A percentile compares a stretch with the other conserved stretches of the same genome.
Conservation (phyloP, 257 asterid species). For the Solanum medicagineum region DNA sequence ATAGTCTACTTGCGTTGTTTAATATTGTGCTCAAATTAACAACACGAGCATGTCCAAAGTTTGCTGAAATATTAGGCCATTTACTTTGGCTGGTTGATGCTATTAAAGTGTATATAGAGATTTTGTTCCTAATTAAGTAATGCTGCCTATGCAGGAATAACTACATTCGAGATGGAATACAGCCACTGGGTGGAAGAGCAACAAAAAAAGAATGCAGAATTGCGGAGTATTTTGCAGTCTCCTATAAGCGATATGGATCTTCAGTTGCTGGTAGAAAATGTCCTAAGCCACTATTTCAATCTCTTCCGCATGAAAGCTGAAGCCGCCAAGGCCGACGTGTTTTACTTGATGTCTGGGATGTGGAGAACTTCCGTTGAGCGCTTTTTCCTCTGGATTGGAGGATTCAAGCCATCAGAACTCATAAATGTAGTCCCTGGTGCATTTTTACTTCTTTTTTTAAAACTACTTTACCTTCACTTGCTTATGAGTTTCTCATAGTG, state of each 20-base stretch:
- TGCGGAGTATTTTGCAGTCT: conserved; percentile 50
- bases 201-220: conserved; percentile 45
- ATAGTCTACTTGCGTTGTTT: neutral
- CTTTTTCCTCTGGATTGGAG: conserved; percentile 91
- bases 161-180: conserved; percentile 69
- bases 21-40: neutral
- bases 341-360: conserved; percentile 70
- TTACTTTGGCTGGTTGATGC: neutral
- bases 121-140: neutral
- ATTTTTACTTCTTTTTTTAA: neutral
- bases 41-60: neutral
- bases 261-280: conserved; percentile 35
- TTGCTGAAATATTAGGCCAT: neutral
- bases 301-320: conserved; percentile 70
- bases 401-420: conserved; percentile 87
- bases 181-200: conserved; percentile 71
- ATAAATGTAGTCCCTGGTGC: conserved; percentile 33
- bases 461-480: neutral
- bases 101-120: neutral
- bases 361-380: conserved; percentile 79
- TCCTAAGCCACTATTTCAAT: conserved; percentile 52
- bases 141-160: conserved; percentile 32
- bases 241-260: conserved; percentile 46
- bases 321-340: conserved; percentile 71
- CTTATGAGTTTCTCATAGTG: neutral